phyloP scores from a whole-genome alignment of 306 rosid genomes.

The Betula pendula region DNA sequence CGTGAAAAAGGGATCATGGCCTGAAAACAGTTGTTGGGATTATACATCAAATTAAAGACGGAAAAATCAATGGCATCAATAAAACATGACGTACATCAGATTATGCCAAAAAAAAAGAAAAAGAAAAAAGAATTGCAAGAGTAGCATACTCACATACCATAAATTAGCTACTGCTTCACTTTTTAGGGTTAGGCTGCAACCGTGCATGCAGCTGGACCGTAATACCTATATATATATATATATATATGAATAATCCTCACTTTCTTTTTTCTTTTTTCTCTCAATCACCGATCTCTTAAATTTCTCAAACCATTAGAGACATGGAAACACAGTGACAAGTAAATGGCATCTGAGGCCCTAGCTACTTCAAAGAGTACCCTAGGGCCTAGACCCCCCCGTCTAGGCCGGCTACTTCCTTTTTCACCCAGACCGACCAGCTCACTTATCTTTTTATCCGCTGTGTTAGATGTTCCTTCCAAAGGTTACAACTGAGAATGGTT shows the following conservation, averaged over 20 bases:
- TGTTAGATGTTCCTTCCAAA: slow-evolving; percentile 30
- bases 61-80: no score
- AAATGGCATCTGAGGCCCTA: slow-evolving; percentile 36
- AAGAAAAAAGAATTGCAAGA: no score
- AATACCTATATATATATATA: no score
- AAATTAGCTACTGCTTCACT: no score
- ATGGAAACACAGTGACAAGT: slow-evolving; percentile 47
- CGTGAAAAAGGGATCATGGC: no score
- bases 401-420: slow-evolving; percentile 58
- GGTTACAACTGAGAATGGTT: slow-evolving; percentile 31
- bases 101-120: no score
- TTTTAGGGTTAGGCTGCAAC: slow-evolving; percentile 63
- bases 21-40: no score
- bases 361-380: slow-evolving; percentile 22
- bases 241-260: slow-evolving; percentile 27
- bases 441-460: neutral
- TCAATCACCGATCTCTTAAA: slow-evolving; percentile 18
- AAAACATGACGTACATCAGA: no score
- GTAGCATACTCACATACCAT: no score
- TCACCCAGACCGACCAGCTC: slow-evolving; percentile 12
- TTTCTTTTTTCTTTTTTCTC: slow-evolving; percentile 23
- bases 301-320: slow-evolving; percentile 63
- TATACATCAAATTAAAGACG: no score
- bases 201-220: slow-evolving; percentile 43
- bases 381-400: neutral